A percentile compares a stretch with the other conserved stretches of the same genome.
Conservation (phyloP, 1,139 yeast species). For the Candida albicans region DNA sequence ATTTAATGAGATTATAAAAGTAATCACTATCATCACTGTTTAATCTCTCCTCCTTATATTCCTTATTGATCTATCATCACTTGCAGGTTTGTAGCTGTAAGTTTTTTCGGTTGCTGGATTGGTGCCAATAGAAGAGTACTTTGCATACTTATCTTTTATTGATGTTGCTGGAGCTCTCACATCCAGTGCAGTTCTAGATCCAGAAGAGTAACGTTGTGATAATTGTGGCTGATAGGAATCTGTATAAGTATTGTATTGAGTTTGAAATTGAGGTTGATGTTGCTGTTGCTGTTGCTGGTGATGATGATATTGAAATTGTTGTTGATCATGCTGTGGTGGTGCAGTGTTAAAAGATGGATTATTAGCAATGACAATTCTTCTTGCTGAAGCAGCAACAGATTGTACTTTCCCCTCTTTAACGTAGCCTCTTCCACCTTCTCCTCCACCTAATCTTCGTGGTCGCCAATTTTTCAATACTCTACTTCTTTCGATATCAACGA, state of each 20-base stretch:
- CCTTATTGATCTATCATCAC: slow-evolving; percentile 23
- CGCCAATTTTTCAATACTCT: slow-evolving; percentile 74
- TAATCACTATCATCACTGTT: not conserved
- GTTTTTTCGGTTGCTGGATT: not conserved
- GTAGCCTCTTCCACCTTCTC: slow-evolving; percentile 61
- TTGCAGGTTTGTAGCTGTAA: slow-evolving; percentile 13
- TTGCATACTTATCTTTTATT: slow-evolving; percentile 35
- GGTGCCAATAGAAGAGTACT: slow-evolving; percentile 19
- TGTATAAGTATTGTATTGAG: not conserved
- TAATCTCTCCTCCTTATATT: slow-evolving; percentile 24
- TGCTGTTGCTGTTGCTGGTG: not conserved
- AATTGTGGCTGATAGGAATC: slow-evolving; percentile 1
- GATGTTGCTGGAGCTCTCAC: slow-evolving; percentile 13
- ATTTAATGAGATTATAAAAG: too few species aligned
- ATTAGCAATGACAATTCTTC: slow-evolving; percentile 27
- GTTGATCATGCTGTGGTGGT: slow-evolving; percentile 2
- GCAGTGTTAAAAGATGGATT: slow-evolving; percentile 11
- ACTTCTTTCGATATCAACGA: slow-evolving; percentile 86
- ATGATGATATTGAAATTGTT: not conserved
- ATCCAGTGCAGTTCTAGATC: not conserved
- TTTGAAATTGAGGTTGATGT: too few species aligned
- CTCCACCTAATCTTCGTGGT: slow-evolving; percentile 73
- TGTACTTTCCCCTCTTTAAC: slow-evolving; percentile 41
- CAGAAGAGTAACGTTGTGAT: not conserved
- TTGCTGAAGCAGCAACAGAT: slow-evolving; percentile 54